Evolutionary conservation across 805 yeast species (phyloP), one percentile per base, ranked within the genome.

Genomic region (Lipomyces sp.): DNA sequence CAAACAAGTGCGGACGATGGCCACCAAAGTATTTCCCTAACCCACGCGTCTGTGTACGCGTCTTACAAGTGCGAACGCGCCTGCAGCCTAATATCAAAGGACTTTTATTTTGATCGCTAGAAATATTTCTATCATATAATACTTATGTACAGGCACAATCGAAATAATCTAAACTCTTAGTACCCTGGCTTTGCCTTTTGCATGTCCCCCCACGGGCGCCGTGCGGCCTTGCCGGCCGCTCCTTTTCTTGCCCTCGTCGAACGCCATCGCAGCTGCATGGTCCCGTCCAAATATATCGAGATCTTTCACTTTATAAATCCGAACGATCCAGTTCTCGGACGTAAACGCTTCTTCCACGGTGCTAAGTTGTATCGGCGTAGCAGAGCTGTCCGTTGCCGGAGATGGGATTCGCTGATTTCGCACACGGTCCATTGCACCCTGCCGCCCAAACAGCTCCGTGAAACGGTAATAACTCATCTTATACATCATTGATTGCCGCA

Each of bases 331-430:
- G 83, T 95, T 96, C 76, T 92, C 97, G 57, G 94, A 84, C 1
- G 99, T 95, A 80, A 88, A 95, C 0, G 89, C 99, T 82, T 95
- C 99, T 74, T 95, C 98, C 53, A 94, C 82, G 62, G 88, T 88
- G 75, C 88, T 88, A 73, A 94, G 82, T 53, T 85, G 82, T 42
- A 83, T 83, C 54, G 85, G 81, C 60, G 75, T 74, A 1, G 79
- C 76, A 1, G 63, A 66, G 15, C 65, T 57, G 18, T 66, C 69
- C n/a, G 45, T 18, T 11, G 48, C 18, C 54, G 57, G 65, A 5
- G 65, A 37, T 51, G 87, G 86, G 70, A 95, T 87, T 66, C 79
- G 81, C 80, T 95, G 98, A 71, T 87, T 85, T 79, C 99, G 90
- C 6, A 93, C 98, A 75, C 97, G 85, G 82, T 95, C 99, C 13